phyloP scores from a whole-genome alignment of 2,329 filamentous ascomycete species.

The Pseudocercospora ulei region DNA sequence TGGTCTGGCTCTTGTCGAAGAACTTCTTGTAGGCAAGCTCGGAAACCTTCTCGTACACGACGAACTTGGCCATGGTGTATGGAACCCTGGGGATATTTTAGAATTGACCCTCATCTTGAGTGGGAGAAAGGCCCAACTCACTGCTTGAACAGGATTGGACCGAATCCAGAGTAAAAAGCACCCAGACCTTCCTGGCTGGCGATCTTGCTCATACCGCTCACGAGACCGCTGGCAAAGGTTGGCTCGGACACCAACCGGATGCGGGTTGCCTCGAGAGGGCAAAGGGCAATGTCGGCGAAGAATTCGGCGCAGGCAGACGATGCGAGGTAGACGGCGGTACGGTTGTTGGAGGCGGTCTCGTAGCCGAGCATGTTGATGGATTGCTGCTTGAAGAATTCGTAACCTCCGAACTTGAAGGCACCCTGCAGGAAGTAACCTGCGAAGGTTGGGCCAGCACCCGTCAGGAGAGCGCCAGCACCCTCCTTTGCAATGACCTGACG shows the following conservation, averaged over 20 bases:
- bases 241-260: slow-evolving; percentile 87
- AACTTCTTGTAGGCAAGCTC: slow-evolving; percentile 56
- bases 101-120: not conserved
- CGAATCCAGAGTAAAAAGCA: slow-evolving; percentile 87
- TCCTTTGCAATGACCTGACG: slow-evolving; percentile 73
- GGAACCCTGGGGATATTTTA: slow-evolving; percentile 52
- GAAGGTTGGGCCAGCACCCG: slow-evolving; percentile 73
- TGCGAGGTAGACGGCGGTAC: slow-evolving; percentile 68
- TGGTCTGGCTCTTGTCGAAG: slow-evolving; percentile 61
- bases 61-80: slow-evolving; percentile 93
- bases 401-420: slow-evolving; percentile 87
- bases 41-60: slow-evolving; percentile 81
- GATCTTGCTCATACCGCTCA: slow-evolving; percentile 75
- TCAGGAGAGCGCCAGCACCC: slow-evolving; percentile 76
- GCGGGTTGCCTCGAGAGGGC: slow-evolving; percentile 85
- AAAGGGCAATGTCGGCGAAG: slow-evolving; percentile 64
- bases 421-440: slow-evolving; percentile 92
- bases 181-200: slow-evolving; percentile 69
- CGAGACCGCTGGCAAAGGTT: slow-evolving; percentile 68
- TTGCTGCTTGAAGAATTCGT: slow-evolving; percentile 95
- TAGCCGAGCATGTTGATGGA: slow-evolving; percentile 69
- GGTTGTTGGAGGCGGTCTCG: slow-evolving; percentile 66
- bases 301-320: slow-evolving; percentile 53
- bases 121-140: slow-evolving; percentile 22
- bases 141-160: slow-evolving; percentile 78